Base-by-base conservation (phyloP, 495 filamentous ascomycete species). In the Ramalina intermedia region DNA sequence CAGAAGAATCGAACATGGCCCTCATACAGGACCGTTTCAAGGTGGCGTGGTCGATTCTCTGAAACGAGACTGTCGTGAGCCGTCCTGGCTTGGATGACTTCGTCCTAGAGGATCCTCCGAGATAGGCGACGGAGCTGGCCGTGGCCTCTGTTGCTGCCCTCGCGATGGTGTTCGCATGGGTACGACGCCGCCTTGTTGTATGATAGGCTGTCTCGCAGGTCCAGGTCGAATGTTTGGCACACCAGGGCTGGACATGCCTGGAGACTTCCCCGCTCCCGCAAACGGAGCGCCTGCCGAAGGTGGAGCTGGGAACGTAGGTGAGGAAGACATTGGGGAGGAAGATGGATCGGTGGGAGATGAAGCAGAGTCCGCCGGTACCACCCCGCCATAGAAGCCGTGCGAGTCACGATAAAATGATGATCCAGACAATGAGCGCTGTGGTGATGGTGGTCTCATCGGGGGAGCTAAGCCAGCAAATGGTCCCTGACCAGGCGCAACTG, bases 21-120 rank as follows among this genome's bases (percentile, higher is more conserved):
- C 12, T 41, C 4, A 2, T 47, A 12, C 47, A 26, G 14, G 37
- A 17, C 26, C 27, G 13, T 16, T 7, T 52, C 37, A 55, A 35
- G 53, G 53, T 2, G 53, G 53, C 23, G 53, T 55, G 12, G 56
- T 55, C 14, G 58, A 48, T 55, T 79, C 75, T 35, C 72, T 73
- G 54, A 79, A 79, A 39, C 70, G 69, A 52, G 74, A 77, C 27
- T 71, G 62, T 47, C 72, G 66, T 52, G 73, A 76, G 21, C 75
- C 74, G 56, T 77, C 74, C 27, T 65, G 63, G 43, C 70, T 72
- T 5, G 71, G 67, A 63, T 70, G 67, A 50, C 71, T 77, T 41
- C 74, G 67, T 29, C 74, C 74, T n/a, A 78, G 43, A 37, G 62
- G 60, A 45, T 75, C 72, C 39, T 49, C 42, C 35, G 53, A 35